phyloP scores from a whole-genome alignment of 1,284 basidiomycete genomes.

The Ustilago tritici region DNA sequence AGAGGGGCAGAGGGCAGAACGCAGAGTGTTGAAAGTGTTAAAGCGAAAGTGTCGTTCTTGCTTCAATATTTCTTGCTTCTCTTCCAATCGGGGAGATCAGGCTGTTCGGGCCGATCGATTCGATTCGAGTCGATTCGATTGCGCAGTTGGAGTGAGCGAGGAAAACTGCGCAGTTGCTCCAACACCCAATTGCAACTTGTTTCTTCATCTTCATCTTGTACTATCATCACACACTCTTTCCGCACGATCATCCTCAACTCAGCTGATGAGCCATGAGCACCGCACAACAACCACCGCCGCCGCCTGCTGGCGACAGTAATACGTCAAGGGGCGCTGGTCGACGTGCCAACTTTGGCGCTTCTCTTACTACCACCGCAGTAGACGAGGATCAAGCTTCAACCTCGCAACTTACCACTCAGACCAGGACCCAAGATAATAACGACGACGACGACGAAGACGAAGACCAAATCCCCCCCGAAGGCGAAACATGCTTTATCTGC shows the following conservation, averaged over 20 bases:
- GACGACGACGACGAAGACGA: constrained; percentile 72
- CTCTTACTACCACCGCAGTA: constrained; percentile 25
- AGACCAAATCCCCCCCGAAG: constrained; percentile 66
- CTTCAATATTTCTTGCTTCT: too few relatives aligned
- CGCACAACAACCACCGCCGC: constrained; percentile 19
- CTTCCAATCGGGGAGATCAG: too few relatives aligned
- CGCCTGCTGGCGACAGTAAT: constrained; percentile 7
- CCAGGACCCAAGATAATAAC: neutral
- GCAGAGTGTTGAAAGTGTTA: too few relatives aligned
- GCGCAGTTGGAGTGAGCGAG: too few relatives aligned
- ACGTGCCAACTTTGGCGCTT: constrained; percentile 56
- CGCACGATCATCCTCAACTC: neutral
- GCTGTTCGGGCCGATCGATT: too few relatives aligned
- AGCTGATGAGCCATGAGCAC: constrained; percentile 17
- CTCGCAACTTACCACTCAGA: neutral
- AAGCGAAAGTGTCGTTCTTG: too few relatives aligned
- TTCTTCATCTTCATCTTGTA: too few relatives aligned
- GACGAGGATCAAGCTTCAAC: neutral
- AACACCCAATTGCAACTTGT: too few relatives aligned
- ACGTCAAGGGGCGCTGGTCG: constrained; percentile 32
- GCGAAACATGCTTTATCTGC: constrained; percentile 89
- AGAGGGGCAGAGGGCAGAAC: too few relatives aligned
- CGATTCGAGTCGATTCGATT: too few relatives aligned
- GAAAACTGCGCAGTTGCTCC: too few relatives aligned
- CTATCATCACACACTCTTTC: too few relatives aligned